phyloP scores from a whole-genome alignment of 1,284 basidiomycete species.

The Microbotryum violaceum region DNA sequence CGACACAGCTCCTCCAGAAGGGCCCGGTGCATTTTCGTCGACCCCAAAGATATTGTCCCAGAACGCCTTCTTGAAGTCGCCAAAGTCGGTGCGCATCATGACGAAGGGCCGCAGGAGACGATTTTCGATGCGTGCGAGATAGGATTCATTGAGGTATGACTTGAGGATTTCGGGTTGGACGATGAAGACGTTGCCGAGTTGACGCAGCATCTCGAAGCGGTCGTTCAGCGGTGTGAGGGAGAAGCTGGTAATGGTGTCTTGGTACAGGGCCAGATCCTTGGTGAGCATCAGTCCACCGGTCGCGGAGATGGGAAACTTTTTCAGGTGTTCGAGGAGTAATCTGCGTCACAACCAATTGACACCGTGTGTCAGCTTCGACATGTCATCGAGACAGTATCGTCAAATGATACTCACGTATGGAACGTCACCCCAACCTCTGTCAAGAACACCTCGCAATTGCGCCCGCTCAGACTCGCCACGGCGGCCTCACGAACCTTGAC shows the following conservation, averaged over 20 bases:
- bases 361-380: too few relatives aligned
- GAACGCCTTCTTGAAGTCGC: slow-evolving; percentile 28
- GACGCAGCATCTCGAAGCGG: slow-evolving; percentile 96
- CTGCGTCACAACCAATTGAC: slow-evolving; percentile 44
- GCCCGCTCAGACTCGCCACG: slow-evolving; percentile 69
- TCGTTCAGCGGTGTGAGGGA: slow-evolving; percentile 75
- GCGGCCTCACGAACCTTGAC: slow-evolving; percentile 70
- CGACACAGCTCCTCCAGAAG: too few relatives aligned
- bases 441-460: slow-evolving; percentile 84
- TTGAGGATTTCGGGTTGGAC: slow-evolving; percentile 86
- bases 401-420: slow-evolving; percentile 60
- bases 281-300: slow-evolving; percentile 97
- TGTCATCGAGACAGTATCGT: neutral
- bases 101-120: slow-evolving; percentile 83
- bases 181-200: slow-evolving; percentile 94
- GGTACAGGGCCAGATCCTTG: slow-evolving; percentile 96
- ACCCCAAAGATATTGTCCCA: slow-evolving; percentile 32
- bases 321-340: slow-evolving; percentile 84
- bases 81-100: slow-evolving; percentile 74
- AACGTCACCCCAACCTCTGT: slow-evolving; percentile 91
- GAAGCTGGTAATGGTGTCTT: slow-evolving; percentile 79
- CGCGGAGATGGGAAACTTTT: slow-evolving; percentile 92
- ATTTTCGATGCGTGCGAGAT: slow-evolving; percentile 83
- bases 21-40: neutral
- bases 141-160: slow-evolving; percentile 78